Evolutionary conservation across 2,329 filamentous ascomycete species (phyloP).

Genomic region (Microdochium paspali): DNA sequence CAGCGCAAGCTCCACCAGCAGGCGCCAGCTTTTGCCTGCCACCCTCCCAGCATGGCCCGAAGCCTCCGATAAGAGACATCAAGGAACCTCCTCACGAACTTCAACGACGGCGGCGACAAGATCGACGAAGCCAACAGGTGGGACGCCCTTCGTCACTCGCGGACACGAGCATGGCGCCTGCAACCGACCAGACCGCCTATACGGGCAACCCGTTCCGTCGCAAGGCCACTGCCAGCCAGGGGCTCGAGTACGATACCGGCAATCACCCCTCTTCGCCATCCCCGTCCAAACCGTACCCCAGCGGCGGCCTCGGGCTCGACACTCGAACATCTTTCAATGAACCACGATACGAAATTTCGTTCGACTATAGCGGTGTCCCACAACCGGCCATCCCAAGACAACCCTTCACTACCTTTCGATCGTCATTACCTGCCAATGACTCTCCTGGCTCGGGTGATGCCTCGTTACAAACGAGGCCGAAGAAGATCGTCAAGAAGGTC

Average conservation of each 20-base stretch:
- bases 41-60: background rate
- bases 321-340: background rate
- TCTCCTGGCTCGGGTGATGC: slow-evolving; percentile 4
- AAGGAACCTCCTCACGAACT: background rate
- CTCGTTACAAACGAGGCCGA: slow-evolving; percentile 17
- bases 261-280: background rate
- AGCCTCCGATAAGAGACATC: background rate
- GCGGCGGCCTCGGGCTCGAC: background rate
- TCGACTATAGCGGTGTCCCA: background rate
- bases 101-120: background rate
- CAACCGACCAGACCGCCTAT: slow-evolving; percentile 20
- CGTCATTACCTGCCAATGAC: background rate
- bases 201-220: slow-evolving; percentile 40
- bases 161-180: slow-evolving; percentile 2
- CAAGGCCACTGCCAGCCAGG: slow-evolving; percentile 12
- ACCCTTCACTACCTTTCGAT: background rate
- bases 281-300: background rate
- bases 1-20: background rate
- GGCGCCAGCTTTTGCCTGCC: background rate
- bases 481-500: slow-evolving; percentile 57
- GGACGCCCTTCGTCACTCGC: too few relatives aligned
- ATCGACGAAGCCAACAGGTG: too few relatives aligned
- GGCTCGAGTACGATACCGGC: background rate
- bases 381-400: background rate
- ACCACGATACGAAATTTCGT: background rate